These are phyloP conservation scores for Inga oerstediana DNA, from an alignment of 306 rosid species.

Conservation along the genomic window DNA sequence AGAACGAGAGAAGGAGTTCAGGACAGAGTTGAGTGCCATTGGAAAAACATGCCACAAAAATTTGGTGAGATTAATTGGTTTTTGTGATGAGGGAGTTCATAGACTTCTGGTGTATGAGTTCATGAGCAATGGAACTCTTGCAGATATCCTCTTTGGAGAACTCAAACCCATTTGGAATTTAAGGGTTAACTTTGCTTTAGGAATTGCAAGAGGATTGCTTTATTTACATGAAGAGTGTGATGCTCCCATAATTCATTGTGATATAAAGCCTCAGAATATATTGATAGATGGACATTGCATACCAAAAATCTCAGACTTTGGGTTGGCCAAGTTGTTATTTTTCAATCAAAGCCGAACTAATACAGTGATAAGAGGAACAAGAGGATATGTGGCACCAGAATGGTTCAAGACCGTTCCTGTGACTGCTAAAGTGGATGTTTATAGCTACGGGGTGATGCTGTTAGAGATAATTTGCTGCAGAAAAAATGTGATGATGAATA, in stretches of 20 bases:
- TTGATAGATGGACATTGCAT: conserved; percentile 37
- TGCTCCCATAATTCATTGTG: conserved; percentile 50
- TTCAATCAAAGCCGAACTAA: conserved; percentile 42
- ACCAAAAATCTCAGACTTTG: conserved; percentile 47
- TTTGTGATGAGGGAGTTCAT: conserved; percentile 48
- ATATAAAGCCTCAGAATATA: conserved; percentile 53
- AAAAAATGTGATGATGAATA: conserved; percentile 36
- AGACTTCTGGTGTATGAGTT: conserved; percentile 45
- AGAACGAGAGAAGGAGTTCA: conserved; percentile 50
- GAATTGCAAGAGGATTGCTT: conserved; percentile 47
- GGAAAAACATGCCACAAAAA: conserved; percentile 51
- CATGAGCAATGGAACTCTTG: conserved; percentile 46
- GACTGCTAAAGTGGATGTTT: conserved; percentile 51
- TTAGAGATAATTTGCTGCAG: conserved; percentile 49
- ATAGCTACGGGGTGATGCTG: conserved; percentile 49
- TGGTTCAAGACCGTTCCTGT: conserved; percentile 53
- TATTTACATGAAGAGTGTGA: conserved; percentile 57
- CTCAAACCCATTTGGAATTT: conserved; percentile 41
- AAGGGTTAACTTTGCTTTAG: conserved; percentile 43
- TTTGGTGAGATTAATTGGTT: conserved; percentile 49
- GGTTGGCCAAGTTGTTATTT: conserved; percentile 47
- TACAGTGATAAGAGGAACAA: conserved; percentile 51
- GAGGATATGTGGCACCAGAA: conserved; percentile 54
- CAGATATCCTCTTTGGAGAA: conserved; percentile 37
- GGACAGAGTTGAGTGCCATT: conserved; percentile 43